Conservation (phyloP, 1,139 yeast genomes). For the Suhomyces guaymorum region DNA sequence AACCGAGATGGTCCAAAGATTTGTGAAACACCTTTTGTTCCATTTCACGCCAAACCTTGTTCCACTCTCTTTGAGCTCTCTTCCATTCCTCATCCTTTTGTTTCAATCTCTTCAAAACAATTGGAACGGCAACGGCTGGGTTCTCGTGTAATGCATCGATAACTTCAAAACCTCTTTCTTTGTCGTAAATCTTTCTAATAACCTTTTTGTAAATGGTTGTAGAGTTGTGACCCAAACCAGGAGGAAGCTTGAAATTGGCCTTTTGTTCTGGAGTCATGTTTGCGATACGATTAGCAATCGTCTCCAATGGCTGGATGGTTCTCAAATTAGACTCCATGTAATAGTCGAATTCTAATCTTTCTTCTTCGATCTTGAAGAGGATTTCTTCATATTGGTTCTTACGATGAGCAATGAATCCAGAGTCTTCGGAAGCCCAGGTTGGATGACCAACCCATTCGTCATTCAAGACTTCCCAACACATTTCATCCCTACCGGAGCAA, state of each 20-base stretch:
- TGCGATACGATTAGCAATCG: slow-evolving; percentile 91
- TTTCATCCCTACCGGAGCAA: slow-evolving; percentile 96
- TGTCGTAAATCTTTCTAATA: slow-evolving; percentile 87
- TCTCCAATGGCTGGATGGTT: slow-evolving; percentile 92
- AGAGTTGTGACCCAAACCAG: slow-evolving; percentile 91
- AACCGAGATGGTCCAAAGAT: slow-evolving; percentile 90
- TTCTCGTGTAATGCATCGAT: slow-evolving; percentile 93
- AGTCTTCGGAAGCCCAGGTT: slow-evolving; percentile 99
- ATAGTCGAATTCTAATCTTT: slow-evolving; percentile 93
- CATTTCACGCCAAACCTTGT: slow-evolving; percentile 97
- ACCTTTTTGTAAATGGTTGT: slow-evolving; percentile 91
- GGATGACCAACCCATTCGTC: slow-evolving; percentile 99
- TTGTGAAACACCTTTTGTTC: slow-evolving; percentile 94
- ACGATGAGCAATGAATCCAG: slow-evolving; percentile 96
- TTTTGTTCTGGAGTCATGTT: slow-evolving; percentile 92
- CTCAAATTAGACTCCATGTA: slow-evolving; percentile 93
- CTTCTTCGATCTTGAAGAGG: slow-evolving; percentile 92
- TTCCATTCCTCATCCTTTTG: slow-evolving; percentile 99
- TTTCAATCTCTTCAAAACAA: slow-evolving; percentile 85
- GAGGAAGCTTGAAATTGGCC: slow-evolving; percentile 80
- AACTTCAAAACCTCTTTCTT: slow-evolving; percentile 93
- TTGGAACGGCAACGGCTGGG: slow-evolving; percentile 94
- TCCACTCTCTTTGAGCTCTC: slow-evolving; percentile 98
- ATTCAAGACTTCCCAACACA: slow-evolving; percentile 98
- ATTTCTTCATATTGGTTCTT: slow-evolving; percentile 97